Conservation (phyloP, 2,329 filamentous ascomycete species). For the Microdochium paspali region DNA sequence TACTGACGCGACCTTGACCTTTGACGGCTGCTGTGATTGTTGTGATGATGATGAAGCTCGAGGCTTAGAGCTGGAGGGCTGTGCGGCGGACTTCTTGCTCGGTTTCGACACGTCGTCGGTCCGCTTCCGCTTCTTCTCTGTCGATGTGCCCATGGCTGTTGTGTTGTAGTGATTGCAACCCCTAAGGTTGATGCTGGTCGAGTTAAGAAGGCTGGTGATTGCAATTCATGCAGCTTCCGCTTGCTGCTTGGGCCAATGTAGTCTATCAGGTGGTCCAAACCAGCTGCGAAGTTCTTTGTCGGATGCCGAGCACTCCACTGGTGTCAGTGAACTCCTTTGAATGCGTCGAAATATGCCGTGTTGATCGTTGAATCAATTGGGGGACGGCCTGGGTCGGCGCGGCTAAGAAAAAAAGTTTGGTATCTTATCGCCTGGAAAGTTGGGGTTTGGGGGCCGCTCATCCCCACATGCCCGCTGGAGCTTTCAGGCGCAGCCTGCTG, state of each 20-base stretch:
- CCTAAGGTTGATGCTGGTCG: neutral
- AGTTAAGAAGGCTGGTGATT: too few species aligned
- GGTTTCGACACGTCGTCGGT: conserved; percentile 29
- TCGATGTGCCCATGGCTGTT: conserved; percentile 8
- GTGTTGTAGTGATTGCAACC: neutral
- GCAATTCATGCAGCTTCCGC: too few species aligned
- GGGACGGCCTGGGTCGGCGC: neutral
- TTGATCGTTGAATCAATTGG: neutral
- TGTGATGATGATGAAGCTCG: conserved; percentile 11
- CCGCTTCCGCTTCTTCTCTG: conserved; percentile 45
- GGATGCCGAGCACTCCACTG: neutral
- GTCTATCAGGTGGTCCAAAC: too few species aligned
- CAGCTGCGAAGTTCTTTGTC: too few species aligned
- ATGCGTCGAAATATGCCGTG: neutral
- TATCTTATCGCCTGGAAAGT: neutral
- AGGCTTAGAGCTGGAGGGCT: conserved; percentile 12
- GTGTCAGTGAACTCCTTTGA: neutral
- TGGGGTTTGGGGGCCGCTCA: neutral
- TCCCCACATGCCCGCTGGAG: neutral
- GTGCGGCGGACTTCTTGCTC: conserved; percentile 43
- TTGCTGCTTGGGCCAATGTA: too few species aligned
- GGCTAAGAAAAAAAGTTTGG: neutral
- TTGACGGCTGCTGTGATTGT: conserved; percentile 21
- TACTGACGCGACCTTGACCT: conserved; percentile 35
- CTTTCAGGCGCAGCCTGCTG: neutral